phyloP scores from a whole-genome alignment of 176 grass and related monocot species.

The Bromus sterilis region DNA sequence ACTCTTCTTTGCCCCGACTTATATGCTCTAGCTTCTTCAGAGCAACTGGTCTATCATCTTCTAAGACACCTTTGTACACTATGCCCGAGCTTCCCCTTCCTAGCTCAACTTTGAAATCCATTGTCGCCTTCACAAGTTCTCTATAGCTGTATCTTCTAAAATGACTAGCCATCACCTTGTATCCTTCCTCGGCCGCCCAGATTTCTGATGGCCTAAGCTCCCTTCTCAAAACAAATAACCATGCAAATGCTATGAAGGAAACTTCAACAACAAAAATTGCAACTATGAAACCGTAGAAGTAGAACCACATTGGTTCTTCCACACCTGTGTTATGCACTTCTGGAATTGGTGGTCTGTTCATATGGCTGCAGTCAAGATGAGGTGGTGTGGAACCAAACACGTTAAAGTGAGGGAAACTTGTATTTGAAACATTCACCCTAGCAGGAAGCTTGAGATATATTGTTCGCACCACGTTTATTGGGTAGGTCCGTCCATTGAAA shows the following conservation, averaged over 20 bases:
- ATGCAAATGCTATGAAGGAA: constrained; percentile 33
- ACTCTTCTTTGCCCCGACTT: constrained; percentile 7
- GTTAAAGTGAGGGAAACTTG: background rate
- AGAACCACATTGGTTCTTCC: constrained; percentile 4
- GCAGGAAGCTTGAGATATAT: constrained; percentile 25
- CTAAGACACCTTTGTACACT: background rate
- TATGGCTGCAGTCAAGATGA: background rate
- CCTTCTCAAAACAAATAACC: constrained; percentile 28
- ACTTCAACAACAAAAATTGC: constrained; percentile 7
- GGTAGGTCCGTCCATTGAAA: constrained; percentile 28
- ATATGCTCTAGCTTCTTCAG: constrained; percentile 14
- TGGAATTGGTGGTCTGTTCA: background rate
- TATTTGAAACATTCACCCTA: background rate
- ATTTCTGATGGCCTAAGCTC: constrained; percentile 22
- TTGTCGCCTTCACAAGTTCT: background rate
- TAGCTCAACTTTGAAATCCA: constrained; percentile 1
- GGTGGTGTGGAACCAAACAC: background rate
- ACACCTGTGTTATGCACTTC: background rate
- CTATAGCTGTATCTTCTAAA: constrained; percentile 32
- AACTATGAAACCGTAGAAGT: constrained; percentile 19
- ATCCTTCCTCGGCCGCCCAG: constrained; percentile 19
- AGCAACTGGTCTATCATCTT: constrained; percentile 5
- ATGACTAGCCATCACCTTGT: constrained; percentile 30
- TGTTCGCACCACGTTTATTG: background rate
- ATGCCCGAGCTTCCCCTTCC: constrained; percentile 1